Evolutionary conservation across 2,329 filamentous ascomycete species (phyloP), one percentile per base, ranked within the genome.

Genomic region (Coniochaeta pulveracea): DNA sequence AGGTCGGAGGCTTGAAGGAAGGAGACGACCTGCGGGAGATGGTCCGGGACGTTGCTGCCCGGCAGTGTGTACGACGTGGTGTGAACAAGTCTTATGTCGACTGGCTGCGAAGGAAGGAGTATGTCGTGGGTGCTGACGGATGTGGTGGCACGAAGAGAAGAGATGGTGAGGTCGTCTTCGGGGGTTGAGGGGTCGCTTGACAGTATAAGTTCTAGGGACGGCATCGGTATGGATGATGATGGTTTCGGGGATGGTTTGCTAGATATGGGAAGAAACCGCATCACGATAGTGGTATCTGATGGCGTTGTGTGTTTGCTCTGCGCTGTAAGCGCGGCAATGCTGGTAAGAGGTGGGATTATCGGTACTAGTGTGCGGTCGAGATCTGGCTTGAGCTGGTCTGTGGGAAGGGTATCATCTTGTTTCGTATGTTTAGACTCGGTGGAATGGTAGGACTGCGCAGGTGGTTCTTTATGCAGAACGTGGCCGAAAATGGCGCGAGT

Each of bases 401-500:
- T 6, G 29, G 10, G 7, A 36, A 34, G 9, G 36, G 31, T 3
- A 33, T 10, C 16, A 43, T 37, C 37, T 31, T 22, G 7, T 17
- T 31, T 15, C 12, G 21, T 12, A 5, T 24, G 7, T 10, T 6
- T 19, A 3, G 51, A 45, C n/a, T n/a, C n/a, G n/a, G n/a, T n/a
- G n/a, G n/a, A n/a, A n/a, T n/a, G n/a, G n/a, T n/a, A n/a, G n/a
- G n/a, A n/a, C n/a, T n/a, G n/a, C n/a, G n/a, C n/a, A n/a, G n/a
- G n/a, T n/a, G n/a, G n/a, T 15, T 42, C 33, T 5, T 34, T 31
- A 38, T 66, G 62, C 0, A 75, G 56, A 21, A 73, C 40, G 34
- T 69, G 63, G 12, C 71, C 71, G 42, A 75, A 75, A 3, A 56
- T 54, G 9, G 67, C 66, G 3, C 45, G 49, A 2, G 62, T 60